Percentiles rank a stretch among this genome's conserved stretches.
Evolutionary conservation across 2,329 filamentous ascomycete genomes (phyloP).

Genomic region (Tolypocladium ophioglossoides): DNA sequence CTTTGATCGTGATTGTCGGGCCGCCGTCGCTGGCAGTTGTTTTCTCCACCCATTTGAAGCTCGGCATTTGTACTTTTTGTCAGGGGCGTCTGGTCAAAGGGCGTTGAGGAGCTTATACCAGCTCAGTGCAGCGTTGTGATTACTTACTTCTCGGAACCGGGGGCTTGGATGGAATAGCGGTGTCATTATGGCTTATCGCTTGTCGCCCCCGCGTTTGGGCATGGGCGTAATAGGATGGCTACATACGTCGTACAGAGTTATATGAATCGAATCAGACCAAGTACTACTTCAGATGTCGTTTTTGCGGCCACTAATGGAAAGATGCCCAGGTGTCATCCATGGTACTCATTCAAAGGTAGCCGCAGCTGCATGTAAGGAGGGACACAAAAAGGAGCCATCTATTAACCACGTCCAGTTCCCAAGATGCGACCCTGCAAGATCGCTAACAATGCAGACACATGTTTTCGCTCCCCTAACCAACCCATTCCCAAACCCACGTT

Average conservation of each 20-base stretch:
- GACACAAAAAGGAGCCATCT: neutral
- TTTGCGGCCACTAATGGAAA: neutral
- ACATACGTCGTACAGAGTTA: neutral
- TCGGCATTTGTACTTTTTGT: neutral
- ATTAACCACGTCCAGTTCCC: neutral
- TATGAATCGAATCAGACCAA: neutral
- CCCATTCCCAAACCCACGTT: neutral
- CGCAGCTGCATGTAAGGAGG: neutral
- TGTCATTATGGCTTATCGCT: neutral
- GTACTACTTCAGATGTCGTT: neutral
- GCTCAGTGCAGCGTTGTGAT: neutral
- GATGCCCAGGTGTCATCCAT: neutral
- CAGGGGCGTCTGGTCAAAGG: neutral
- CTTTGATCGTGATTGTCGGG: slow-evolving; percentile 30
- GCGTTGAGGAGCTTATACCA: neutral
- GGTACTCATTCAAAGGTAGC: neutral
- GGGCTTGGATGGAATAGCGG: neutral
- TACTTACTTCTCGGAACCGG: neutral
- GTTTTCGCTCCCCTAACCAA: no score
- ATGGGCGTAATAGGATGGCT: neutral
- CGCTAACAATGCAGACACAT: neutral
- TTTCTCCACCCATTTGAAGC: neutral
- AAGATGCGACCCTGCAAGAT: neutral
- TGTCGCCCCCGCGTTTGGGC: neutral
- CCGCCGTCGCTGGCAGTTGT: neutral